Evolutionary conservation across 352 stramenopile species (phyloP), one percentile per base, ranked within the genome.

Genomic region (Phytophthora pisi): DNA sequence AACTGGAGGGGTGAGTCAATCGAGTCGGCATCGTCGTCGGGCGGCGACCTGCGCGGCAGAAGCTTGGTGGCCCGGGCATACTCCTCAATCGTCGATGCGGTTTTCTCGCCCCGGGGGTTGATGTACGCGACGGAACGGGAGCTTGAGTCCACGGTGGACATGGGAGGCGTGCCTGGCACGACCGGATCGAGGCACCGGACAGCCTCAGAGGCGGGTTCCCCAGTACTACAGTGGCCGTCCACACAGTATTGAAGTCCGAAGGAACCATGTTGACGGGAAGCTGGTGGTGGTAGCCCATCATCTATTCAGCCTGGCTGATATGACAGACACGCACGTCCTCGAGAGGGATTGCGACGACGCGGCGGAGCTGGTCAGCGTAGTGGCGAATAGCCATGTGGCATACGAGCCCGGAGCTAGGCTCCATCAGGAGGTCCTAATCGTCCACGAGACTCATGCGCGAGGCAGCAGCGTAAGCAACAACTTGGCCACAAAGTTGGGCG

Each of bases 311-410:
- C 6, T 18, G 42, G 18, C 23, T 43, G 24, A 67, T 56, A 34
- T 51, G 40, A 24, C 28, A 1, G 18, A 20, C 10, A 2, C 60
- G 60, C 5, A 57, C 60, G 20, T 60, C 60, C 1, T 66, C 59
- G 0, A 67, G 24, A 9, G 42, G 38, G 0, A 66, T 38, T 0
- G 38, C 38, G 4, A 45, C 38, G 11, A 45, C 38, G 38, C 38
- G 15, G 38, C 13, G 38, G 11, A 45, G 38, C 38, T 38, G 7
- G 7, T 16, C 38, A 16, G 38, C 38, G 18, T 45, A 45, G 16
- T 45, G 11, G 11, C 38, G 38, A 45, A 45, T 18, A 13, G 38
- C 38, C 38, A 45, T 11, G 3, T 45, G 38, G 15, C 11, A 45
- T 18, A 45, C 38, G 13, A 45, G 18, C 11, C 38, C 38, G 0